Evolutionary conservation across 345 rosid genomes (phyloP), one percentile per base, ranked within the genome.

Genomic region (Ceriops tagal): DNA sequence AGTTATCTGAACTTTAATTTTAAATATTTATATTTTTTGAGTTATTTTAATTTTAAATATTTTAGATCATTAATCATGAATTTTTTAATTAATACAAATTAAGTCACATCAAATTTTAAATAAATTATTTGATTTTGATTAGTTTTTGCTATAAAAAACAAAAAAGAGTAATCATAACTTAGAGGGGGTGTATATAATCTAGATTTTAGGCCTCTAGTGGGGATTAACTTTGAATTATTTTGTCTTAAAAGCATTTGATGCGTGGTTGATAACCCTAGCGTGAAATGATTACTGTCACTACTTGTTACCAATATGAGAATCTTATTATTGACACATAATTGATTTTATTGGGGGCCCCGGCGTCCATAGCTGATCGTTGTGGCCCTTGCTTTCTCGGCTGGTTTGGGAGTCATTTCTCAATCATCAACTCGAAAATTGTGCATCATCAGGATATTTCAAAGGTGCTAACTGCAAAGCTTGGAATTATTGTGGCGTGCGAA

Each of bases 211-310:
- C 79, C 81, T 76, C 71, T 65, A 67, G 27, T 28, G 31, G 74
- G 32, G 65, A 32, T 70, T 51, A 64, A 49, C 73, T 76, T 77
- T 74, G 64, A 30, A 64, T 49, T 73, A 57, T 27, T 68, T 51
- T 59, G 19, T 72, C 18, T 26, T 46, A 58, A 26, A 69, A 56
- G 67, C 28, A 26, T 34, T 27, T 15, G 1, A 39, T 47, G 68
- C 58, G 71, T 73, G 63, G 61, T 67, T 76, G 58, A 4, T 57
- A 58, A 32, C 30, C 64, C 24, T 39, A 59, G 53, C 20, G 24
- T 66, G 78, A 24, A 18, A 70, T 75, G 74, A 77, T 77, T 75
- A 72, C 71, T 66, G 18, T 49, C 75, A 80, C 83, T 76, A 69
- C 39, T 53, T 32, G 21, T 13, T 11, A 27, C 4, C 24, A 55